Conservation (phyloP, 2,329 filamentous ascomycete genomes). For the Fonsecaea multimorphosa region DNA sequence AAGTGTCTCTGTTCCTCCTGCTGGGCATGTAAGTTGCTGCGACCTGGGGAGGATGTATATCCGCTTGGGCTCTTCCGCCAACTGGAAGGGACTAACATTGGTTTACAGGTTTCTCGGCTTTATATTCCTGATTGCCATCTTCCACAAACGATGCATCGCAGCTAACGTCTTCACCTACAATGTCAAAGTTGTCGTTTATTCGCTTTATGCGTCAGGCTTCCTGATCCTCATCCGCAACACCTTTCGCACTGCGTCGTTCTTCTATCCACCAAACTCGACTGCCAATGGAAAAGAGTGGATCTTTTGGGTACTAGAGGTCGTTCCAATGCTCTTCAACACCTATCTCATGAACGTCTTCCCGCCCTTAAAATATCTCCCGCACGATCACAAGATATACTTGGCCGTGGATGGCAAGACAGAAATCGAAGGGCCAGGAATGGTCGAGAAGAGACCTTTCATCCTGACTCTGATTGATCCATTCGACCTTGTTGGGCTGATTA, state of each 20-base stretch:
- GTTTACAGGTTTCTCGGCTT: constrained; percentile 52
- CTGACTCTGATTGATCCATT: constrained; percentile 54
- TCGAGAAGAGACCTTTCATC: constrained; percentile 54
- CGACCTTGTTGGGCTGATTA: constrained; percentile 49
- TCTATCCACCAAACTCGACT: constrained; percentile 44
- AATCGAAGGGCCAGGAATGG: constrained; percentile 56
- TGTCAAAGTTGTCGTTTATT: constrained; percentile 51
- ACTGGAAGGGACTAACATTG: constrained; percentile 3
- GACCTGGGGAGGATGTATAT: background rate
- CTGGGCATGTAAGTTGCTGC: constrained; percentile 45
- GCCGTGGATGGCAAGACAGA: constrained; percentile 60
- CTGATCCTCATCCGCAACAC: constrained; percentile 56
- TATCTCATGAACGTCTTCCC: constrained; percentile 60
- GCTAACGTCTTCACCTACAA: constrained; percentile 52
- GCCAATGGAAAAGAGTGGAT: constrained; percentile 54
- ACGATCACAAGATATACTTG: constrained; percentile 58
- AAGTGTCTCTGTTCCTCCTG: constrained; percentile 58
- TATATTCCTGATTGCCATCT: constrained; percentile 52
- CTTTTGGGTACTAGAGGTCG: constrained; percentile 62
- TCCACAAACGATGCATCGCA: constrained; percentile 53
- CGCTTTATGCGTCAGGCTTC: constrained; percentile 46
- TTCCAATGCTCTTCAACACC: constrained; percentile 60
- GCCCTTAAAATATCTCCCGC: constrained; percentile 58
- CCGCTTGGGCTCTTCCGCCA: background rate
- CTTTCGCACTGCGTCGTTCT: constrained; percentile 61